Evolutionary conservation across 225 moss, liverwort and hornwort species (phyloP), one percentile per base, ranked within the genome.

Genomic region (Sphagnum contortum): DNA sequence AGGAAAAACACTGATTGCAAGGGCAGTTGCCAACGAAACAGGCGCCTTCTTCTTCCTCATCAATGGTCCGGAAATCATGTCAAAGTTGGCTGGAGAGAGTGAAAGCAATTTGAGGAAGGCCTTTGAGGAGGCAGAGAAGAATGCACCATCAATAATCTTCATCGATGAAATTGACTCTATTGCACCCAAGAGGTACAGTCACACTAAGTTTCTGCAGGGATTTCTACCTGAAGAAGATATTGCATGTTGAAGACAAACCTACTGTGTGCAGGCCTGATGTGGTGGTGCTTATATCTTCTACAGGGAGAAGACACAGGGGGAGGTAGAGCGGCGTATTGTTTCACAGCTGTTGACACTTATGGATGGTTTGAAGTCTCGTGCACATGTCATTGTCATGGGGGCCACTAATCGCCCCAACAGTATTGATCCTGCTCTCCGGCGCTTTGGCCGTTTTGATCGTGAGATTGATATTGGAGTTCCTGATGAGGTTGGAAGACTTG

Each of bases 361-460:
- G 63, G 63, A 63, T 12, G 63, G 63, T 7, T 48, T 63, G 44
- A 63, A 63, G 63, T 62, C 77, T 46, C 64, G 81, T 0, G 81
- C 81, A 3, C 81, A 81, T 74, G 81, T 81, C 4, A 81, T 81
- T 67, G 81, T 81, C 8, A 81, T 81, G 81, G 81, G 81, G 14
- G 81, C 81, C 11, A 81, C 81, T 9, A 81, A 81, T 62, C 52
- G 81, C 13, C 80, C 80, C 4, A 76, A 76, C 48, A 72, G 78
- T 12, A 82, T 82, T 49, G 81, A 82, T 55, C 72, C 81, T 58
- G 81, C 81, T 0, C 65, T 82, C 9, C 66, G 81, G 29, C 74
- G 81, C 9, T 82, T 82, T 64, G 81, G 81, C 7, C 78, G 81
- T 10, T 81, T 81, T 70, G 81, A 81, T 49, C 71, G 77, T 14